phyloP scores from a whole-genome alignment of 2,329 filamentous ascomycete species.

The Alternaria metachromatica region DNA sequence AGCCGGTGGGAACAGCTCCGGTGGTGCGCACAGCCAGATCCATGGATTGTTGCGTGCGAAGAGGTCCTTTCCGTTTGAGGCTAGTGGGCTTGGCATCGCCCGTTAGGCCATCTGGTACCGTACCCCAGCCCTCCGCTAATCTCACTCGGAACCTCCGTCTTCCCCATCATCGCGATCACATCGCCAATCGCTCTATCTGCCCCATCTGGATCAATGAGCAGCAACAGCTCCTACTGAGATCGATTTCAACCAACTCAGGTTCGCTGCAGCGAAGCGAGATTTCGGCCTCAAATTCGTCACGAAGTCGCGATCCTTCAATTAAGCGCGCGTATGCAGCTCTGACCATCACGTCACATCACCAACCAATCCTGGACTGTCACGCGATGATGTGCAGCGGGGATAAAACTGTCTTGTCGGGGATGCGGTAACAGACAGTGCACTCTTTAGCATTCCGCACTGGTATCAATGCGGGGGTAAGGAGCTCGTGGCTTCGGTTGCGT shows the following conservation, averaged over 20 bases:
- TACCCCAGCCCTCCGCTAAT: background rate
- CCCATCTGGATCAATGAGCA: background rate
- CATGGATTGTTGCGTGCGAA: background rate
- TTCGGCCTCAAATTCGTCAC: background rate
- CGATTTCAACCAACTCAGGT: background rate
- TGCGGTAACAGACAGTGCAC: background rate
- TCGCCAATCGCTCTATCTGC: constrained; percentile 8
- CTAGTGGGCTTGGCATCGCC: constrained; percentile 5
- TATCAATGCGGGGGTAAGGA: background rate
- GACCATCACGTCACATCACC: background rate
- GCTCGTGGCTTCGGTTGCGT: background rate
- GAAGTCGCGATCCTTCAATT: background rate
- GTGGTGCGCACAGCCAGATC: background rate
- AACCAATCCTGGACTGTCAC: background rate
- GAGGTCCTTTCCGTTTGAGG: background rate
- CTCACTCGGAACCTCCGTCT: background rate
- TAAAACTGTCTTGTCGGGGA: background rate
- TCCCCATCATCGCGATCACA: constrained; percentile 1
- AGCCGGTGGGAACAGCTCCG: background rate
- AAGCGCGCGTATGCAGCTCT: constrained; percentile 11
- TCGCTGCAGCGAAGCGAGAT: constrained; percentile 10
- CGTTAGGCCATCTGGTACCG: background rate
- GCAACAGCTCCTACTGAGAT: background rate
- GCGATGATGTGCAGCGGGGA: background rate
- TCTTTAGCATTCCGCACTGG: background rate